Evolutionary conservation across 2,329 filamentous ascomycete species (phyloP).

Genomic region (Paraphoma sp.): DNA sequence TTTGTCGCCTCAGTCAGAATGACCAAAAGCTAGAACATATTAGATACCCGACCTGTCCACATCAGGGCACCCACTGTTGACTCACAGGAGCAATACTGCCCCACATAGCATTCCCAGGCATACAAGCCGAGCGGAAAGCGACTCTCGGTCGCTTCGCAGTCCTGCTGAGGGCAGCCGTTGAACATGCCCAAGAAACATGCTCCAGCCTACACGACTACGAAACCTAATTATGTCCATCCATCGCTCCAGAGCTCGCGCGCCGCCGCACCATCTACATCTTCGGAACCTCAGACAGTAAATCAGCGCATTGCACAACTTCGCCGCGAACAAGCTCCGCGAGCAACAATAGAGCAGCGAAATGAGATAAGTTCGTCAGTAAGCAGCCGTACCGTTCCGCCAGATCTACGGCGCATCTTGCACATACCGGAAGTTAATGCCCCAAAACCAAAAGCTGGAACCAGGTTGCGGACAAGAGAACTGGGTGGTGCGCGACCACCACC

Average conservation of each 20-base stretch:
- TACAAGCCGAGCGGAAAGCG: background rate
- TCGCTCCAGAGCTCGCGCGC: constrained; percentile 41
- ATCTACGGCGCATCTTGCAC: constrained; percentile 52
- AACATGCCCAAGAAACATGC: constrained; percentile 58
- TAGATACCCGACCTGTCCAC: too few relatives aligned
- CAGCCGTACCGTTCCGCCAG: constrained; percentile 53
- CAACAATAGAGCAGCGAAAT: constrained; percentile 47
- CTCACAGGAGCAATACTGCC: background rate
- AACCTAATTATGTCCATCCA: constrained; percentile 49
- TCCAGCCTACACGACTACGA: constrained; percentile 49
- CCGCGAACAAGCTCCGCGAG: constrained; percentile 48
- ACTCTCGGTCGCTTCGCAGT: background rate
- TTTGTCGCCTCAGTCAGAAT: background rate
- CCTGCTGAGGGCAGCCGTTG: background rate
- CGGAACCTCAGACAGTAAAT: constrained; percentile 51
- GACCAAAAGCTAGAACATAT: background rate
- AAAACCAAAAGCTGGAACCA: constrained; percentile 50
- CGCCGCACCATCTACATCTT: constrained; percentile 25
- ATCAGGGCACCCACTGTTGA: background rate
- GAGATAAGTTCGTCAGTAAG: constrained; percentile 52
- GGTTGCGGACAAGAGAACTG: constrained; percentile 26
- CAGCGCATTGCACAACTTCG: constrained; percentile 56
- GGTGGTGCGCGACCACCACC: constrained; percentile 42
- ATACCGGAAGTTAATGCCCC: constrained; percentile 55
- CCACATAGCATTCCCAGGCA: background rate